A percentile compares a stretch with the other conserved stretches of the same genome.
phyloP scores from a whole-genome alignment of 768 basidiomycete genomes.

The Tricholoma bakamatsutake region DNA sequence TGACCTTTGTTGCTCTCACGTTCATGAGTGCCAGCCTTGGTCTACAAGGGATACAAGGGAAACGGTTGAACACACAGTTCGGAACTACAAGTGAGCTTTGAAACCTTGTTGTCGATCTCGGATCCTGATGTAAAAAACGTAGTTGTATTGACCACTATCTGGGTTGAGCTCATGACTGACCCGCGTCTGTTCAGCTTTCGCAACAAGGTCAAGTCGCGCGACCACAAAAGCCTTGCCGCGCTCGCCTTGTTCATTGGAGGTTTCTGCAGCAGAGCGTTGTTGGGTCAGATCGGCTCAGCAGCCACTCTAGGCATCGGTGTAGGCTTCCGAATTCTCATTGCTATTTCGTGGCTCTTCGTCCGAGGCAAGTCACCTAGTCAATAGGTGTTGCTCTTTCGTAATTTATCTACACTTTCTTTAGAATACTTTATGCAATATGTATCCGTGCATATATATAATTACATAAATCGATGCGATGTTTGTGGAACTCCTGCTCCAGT shows the following conservation, averaged over 20 bases:
- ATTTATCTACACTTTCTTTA: not conserved
- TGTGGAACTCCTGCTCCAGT: too few species aligned
- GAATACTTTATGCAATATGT: not conserved
- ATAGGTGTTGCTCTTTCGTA: not conserved
- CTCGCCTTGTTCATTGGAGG: conserved; percentile 70
- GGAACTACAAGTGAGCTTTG: conserved; percentile 59
- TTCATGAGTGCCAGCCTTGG: conserved; percentile 83
- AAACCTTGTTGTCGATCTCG: not conserved
- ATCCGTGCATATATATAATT: not conserved
- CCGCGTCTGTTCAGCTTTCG: conserved; percentile 62
- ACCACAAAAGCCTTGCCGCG: conserved; percentile 68
- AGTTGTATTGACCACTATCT: conserved; percentile 84
- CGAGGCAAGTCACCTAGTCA: conserved; percentile 29
- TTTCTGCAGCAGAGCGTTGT: conserved; percentile 57
- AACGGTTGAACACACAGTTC: conserved; percentile 74
- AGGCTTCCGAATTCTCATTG: conserved; percentile 55
- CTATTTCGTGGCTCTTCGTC: conserved; percentile 62
- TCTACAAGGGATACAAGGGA: conserved; percentile 81
- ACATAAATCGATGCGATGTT: too few species aligned
- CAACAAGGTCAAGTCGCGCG: conserved; percentile 50
- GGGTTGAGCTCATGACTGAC: conserved; percentile 85
- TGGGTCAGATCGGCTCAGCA: conserved; percentile 54
- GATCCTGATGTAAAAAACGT: not conserved
- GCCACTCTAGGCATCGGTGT: conserved; percentile 60
- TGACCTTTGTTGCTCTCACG: conserved; percentile 68